These are phyloP conservation scores for Cladosporium austrohemisphaericum DNA, from an alignment of 2,329 filamentous ascomycete genomes.

Conservation along the genomic window DNA sequence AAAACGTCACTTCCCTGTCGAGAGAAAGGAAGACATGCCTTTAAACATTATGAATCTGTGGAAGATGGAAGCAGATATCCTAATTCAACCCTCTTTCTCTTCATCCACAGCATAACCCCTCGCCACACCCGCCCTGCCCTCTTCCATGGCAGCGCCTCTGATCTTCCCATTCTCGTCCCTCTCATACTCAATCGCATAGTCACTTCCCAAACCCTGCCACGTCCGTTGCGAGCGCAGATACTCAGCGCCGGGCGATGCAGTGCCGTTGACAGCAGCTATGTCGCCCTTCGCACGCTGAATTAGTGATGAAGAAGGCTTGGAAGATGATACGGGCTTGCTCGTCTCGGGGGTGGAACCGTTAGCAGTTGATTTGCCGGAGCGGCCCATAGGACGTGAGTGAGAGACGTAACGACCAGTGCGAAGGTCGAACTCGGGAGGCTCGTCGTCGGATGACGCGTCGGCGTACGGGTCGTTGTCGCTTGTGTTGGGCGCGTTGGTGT, in stretches of 20 bases:
- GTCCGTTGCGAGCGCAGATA: constrained; percentile 77
- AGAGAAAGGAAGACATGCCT: too few relatives aligned
- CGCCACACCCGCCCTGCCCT: constrained; percentile 83
- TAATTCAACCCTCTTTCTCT: constrained; percentile 29
- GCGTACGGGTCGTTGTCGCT: constrained; percentile 65
- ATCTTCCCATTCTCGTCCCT: constrained; percentile 50
- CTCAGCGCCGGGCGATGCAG: constrained; percentile 87
- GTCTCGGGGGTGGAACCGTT: not conserved
- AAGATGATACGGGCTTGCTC: too few relatives aligned
- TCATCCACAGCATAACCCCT: constrained; percentile 79
- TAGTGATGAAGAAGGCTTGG: constrained; percentile 47
- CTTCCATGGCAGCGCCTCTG: constrained; percentile 66
- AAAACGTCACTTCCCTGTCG: too few relatives aligned
- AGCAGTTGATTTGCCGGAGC: constrained; percentile 19
- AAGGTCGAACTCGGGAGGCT: constrained; percentile 85
- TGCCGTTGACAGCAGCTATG: constrained; percentile 75
- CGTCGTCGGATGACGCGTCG: constrained; percentile 41
- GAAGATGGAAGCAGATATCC: too few relatives aligned
- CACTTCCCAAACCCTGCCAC: constrained; percentile 88
- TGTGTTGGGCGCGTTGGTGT: constrained; percentile 50
- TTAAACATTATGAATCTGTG: too few relatives aligned
- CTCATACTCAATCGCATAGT: constrained; percentile 64
- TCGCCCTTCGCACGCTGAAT: constrained; percentile 65
- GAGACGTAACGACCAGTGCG: constrained; percentile 80
- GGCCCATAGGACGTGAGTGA: constrained; percentile 68